A percentile compares a stretch with the other conserved stretches of the same genome.
Evolutionary conservation across 257 asterid species (phyloP).

Genomic region (Nicotiana attenuata): DNA sequence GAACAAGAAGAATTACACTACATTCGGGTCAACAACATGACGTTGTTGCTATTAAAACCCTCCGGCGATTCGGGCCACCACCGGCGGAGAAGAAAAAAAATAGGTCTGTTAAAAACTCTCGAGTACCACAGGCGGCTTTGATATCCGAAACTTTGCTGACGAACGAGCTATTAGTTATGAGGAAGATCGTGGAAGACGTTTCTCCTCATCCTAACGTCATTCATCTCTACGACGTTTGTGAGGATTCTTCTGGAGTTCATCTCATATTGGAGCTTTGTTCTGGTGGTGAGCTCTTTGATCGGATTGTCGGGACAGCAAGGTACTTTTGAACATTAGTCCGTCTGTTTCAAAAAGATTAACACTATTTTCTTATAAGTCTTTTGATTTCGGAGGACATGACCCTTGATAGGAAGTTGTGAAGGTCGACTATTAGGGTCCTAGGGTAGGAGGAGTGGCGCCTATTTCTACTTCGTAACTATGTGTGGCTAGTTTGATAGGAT

Average conservation of each 20-base stretch:
- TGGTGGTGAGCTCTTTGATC: conserved; percentile 78
- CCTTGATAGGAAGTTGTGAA: too few species aligned
- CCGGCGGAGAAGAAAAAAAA: neutral
- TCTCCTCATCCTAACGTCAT: conserved; percentile 80
- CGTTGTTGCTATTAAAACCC: conserved; percentile 67
- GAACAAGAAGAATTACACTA: conserved; percentile 24
- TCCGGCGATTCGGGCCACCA: conserved; percentile 40
- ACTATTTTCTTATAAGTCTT: too few species aligned
- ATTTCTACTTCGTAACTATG: too few species aligned
- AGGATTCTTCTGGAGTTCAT: conserved; percentile 60
- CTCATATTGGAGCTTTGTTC: conserved; percentile 67
- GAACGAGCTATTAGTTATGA: conserved; percentile 74
- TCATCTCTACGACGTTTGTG: conserved; percentile 67
- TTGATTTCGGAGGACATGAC: too few species aligned
- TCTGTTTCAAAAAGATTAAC: too few species aligned
- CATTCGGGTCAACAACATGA: neutral
- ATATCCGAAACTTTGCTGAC: conserved; percentile 62
- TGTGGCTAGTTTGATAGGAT: too few species aligned
- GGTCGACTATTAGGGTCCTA: too few species aligned
- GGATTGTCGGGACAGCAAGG: conserved; percentile 66
- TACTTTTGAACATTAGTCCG: neutral
- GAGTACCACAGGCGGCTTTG: conserved; percentile 34
- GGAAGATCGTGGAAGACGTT: conserved; percentile 73
- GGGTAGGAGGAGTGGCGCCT: too few species aligned
- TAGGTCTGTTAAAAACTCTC: neutral